These are phyloP conservation scores for Fusarium sacchari DNA, from an alignment of 2,329 filamentous ascomycete genomes.

Conservation along the genomic window DNA sequence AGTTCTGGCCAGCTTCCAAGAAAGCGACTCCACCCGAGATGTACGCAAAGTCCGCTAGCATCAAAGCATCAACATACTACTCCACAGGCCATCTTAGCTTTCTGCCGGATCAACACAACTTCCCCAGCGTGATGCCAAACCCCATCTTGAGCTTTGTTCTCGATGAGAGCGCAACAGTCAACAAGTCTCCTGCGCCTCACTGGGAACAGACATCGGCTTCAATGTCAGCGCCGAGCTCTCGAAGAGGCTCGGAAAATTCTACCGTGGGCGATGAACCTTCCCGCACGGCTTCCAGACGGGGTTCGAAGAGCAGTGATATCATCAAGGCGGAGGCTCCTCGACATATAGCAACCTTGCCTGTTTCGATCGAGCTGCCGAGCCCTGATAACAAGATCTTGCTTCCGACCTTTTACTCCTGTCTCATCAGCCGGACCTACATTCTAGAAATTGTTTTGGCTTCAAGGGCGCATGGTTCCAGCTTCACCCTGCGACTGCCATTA, in stretches of 20 bases:
- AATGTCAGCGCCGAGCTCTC: not conserved
- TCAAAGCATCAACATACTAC: slow-evolving; percentile 31
- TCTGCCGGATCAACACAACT: slow-evolving; percentile 28
- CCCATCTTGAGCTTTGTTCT: slow-evolving; percentile 26
- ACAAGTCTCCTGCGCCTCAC: not conserved
- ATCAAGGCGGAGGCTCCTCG: not conserved
- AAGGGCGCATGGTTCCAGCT: not conserved
- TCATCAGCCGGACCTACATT: slow-evolving; percentile 23
- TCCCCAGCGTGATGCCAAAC: slow-evolving; percentile 5
- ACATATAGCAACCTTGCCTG: slow-evolving; percentile 1
- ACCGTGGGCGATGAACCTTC: not conserved
- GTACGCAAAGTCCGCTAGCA: slow-evolving; percentile 12
- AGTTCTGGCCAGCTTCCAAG: slow-evolving; percentile 30
- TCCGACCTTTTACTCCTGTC: slow-evolving; percentile 32
- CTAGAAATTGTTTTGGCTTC: slow-evolving; percentile 4
- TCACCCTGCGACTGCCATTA: slow-evolving; percentile 15
- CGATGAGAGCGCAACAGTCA: slow-evolving; percentile 1
- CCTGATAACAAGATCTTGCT: slow-evolving; percentile 23
- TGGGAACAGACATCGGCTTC: slow-evolving; percentile 5
- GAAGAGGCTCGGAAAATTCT: slow-evolving; percentile 11
- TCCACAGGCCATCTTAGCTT: slow-evolving; percentile 23
- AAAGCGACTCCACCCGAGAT: slow-evolving; percentile 19
- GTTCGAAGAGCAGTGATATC: slow-evolving; percentile 4
- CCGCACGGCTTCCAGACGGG: not conserved
- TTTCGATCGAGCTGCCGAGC: slow-evolving; percentile 14